Conservation (phyloP, 2,329 filamentous ascomycete species). For the Xylariaceae sp. region DNA sequence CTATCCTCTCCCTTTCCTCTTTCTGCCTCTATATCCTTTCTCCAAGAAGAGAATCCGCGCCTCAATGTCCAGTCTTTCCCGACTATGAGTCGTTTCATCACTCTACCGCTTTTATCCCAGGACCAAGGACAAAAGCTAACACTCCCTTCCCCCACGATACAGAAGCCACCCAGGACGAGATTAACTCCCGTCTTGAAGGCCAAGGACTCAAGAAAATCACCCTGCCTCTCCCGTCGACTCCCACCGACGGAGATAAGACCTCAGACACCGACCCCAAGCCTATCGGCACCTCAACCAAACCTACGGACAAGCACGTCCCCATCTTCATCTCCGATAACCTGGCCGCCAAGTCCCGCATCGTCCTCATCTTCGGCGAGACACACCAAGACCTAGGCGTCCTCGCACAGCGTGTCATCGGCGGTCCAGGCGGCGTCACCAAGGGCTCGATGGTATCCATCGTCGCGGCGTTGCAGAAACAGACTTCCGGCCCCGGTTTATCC, state of each 20-base stretch:
- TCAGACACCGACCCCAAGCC: constrained; percentile 4
- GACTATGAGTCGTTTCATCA: no score
- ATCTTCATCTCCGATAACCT: constrained; percentile 62
- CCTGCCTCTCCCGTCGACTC: constrained; percentile 50
- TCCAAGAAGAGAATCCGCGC: neutral
- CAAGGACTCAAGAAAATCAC: constrained; percentile 57
- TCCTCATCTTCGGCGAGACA: constrained; percentile 72
- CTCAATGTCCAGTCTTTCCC: neutral
- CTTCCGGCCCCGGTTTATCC: constrained; percentile 30
- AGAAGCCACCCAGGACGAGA: constrained; percentile 61
- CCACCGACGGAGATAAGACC: neutral
- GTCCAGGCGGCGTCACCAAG: constrained; percentile 60
- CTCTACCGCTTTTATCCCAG: no score
- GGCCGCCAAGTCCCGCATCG: constrained; percentile 53
- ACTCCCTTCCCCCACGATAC: constrained; percentile 5
- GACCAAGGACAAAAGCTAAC: constrained; percentile 1
- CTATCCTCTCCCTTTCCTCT: neutral
- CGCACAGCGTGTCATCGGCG: constrained; percentile 63
- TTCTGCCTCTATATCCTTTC: neutral
- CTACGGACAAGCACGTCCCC: constrained; percentile 56
- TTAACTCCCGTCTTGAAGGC: constrained; percentile 57
- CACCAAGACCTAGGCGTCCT: constrained; percentile 70
- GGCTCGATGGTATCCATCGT: constrained; percentile 69
- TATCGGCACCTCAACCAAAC: constrained; percentile 31
- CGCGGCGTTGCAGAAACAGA: constrained; percentile 38